A percentile compares a stretch with the other conserved stretches of the same genome.
phyloP scores from a whole-genome alignment of 1,139 yeast genomes.

The Kodamaea fungicola region DNA sequence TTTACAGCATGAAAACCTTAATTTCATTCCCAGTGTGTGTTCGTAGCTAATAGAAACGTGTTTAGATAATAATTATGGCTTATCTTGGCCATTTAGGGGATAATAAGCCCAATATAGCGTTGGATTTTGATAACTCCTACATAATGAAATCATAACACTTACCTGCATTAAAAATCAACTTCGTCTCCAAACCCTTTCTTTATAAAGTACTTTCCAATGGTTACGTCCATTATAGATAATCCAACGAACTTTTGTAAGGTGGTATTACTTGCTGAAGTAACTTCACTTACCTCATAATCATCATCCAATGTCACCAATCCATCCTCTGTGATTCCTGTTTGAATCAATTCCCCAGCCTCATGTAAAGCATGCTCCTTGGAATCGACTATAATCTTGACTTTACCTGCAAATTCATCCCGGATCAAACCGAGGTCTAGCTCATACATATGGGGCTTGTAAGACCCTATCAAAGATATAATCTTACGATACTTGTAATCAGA shows the following conservation, averaged over 20 bases:
- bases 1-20: too few relatives aligned
- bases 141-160: too few relatives aligned
- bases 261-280: constrained; percentile 18
- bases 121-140: too few relatives aligned
- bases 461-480: constrained; percentile 61
- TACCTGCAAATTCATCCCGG: constrained; percentile 20
- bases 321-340: constrained; percentile 31
- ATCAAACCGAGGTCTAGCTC: constrained; percentile 54
- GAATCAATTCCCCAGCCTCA: constrained; percentile 67
- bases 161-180: constrained; percentile 4
- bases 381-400: constrained; percentile 52
- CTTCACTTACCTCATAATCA: constrained; percentile 16
- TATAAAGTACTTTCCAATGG: constrained; percentile 35
- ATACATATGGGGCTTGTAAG: constrained; percentile 66
- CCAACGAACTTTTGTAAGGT: constrained; percentile 57
- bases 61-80: too few relatives aligned
- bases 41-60: too few relatives aligned
- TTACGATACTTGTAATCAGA: constrained; percentile 23
- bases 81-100: too few relatives aligned
- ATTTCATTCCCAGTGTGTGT: too few relatives aligned
- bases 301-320: constrained; percentile 47
- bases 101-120: too few relatives aligned
- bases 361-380: constrained; percentile 51
- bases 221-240: constrained; percentile 57
- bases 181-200: constrained; percentile 10